Conservation (phyloP, 1,284 basidiomycete genomes). For the Leccinum solheimii region DNA sequence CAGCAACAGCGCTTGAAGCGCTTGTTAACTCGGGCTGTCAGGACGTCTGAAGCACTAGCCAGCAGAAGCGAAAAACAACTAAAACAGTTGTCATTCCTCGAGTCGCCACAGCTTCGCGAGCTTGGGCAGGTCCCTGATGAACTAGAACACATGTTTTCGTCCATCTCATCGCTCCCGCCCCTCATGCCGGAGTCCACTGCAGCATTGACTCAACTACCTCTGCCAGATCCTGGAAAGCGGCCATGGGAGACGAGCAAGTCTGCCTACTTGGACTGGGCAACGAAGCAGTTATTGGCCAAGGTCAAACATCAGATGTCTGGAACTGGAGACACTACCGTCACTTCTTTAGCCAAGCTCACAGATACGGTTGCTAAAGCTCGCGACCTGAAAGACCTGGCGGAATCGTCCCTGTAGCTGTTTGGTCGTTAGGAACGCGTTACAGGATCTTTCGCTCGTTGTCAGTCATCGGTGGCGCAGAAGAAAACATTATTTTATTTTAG, state of each 20-base stretch:
- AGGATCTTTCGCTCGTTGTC: slow-evolving; percentile 6
- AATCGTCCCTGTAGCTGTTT: slow-evolving; percentile 10
- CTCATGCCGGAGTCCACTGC: slow-evolving; percentile 46
- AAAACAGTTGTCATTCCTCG: slow-evolving; percentile 48
- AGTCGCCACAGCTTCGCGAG: slow-evolving; percentile 34
- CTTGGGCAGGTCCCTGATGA: slow-evolving; percentile 41
- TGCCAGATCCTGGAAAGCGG: slow-evolving; percentile 61
- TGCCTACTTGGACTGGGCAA: slow-evolving; percentile 71
- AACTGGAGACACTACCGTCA: slow-evolving; percentile 33
- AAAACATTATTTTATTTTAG: not conserved
- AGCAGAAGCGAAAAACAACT: slow-evolving; percentile 45
- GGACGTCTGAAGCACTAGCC: slow-evolving; percentile 45
- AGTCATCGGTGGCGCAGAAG: not conserved
- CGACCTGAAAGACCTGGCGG: slow-evolving; percentile 35
- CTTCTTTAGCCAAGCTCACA: slow-evolving; percentile 28
- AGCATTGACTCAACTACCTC: slow-evolving; percentile 40
- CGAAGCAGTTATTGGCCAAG: slow-evolving; percentile 51
- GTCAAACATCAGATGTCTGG: slow-evolving; percentile 41
- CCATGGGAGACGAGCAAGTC: slow-evolving; percentile 67
- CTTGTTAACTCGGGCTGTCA: slow-evolving; percentile 48
- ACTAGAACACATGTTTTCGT: slow-evolving; percentile 45
- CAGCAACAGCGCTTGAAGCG: slow-evolving; percentile 68
- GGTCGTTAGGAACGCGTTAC: not conserved
- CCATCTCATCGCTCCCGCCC: slow-evolving; percentile 51
- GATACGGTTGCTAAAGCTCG: slow-evolving; percentile 34